Percentiles rank a stretch among this genome's conserved stretches.
Evolutionary conservation across 2,329 filamentous ascomycete genomes (phyloP).

Genomic region (Calonectria crousiana): DNA sequence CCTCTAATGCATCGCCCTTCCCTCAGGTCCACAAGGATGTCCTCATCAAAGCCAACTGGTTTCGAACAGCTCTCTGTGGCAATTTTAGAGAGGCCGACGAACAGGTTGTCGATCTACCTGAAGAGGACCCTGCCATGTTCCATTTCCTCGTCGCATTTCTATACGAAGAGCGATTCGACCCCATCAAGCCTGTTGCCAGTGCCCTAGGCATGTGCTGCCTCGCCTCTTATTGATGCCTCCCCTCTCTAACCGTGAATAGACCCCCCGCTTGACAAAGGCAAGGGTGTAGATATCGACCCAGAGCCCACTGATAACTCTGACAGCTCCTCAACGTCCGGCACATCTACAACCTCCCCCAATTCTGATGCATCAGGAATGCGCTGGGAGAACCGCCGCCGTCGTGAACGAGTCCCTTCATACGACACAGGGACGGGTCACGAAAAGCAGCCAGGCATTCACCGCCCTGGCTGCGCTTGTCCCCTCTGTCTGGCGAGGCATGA

Average conservation of each 20-base stretch:
- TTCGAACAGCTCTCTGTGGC: slow-evolving; percentile 61
- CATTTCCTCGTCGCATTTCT: slow-evolving; percentile 64
- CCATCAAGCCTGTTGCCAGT: slow-evolving; percentile 57
- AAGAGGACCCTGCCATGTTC: slow-evolving; percentile 64
- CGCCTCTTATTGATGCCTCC: background rate
- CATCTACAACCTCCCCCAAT: slow-evolving; percentile 28
- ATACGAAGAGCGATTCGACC: slow-evolving; percentile 61
- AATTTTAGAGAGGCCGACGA: slow-evolving; percentile 59
- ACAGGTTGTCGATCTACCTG: slow-evolving; percentile 61
- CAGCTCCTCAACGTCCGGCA: slow-evolving; percentile 47
- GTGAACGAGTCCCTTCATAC: slow-evolving; percentile 22
- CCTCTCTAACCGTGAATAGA: slow-evolving; percentile 33
- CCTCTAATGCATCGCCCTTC: slow-evolving; percentile 12
- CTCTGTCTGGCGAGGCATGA: slow-evolving; percentile 48
- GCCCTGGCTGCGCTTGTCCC: slow-evolving; percentile 58
- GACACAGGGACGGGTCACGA: slow-evolving; percentile 36
- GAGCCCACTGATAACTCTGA: slow-evolving; percentile 48
- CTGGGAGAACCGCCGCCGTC: slow-evolving; percentile 34
- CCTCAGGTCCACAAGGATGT: slow-evolving; percentile 61
- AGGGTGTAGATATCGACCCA: slow-evolving; percentile 45
- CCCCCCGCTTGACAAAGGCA: slow-evolving; percentile 55
- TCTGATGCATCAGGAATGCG: slow-evolving; percentile 31
- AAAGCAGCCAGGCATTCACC: slow-evolving; percentile 59
- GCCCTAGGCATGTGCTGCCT: slow-evolving; percentile 53
- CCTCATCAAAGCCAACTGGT: slow-evolving; percentile 61